Evolutionary conservation across 768 basidiomycete genomes (phyloP).

Genomic region (Lactarius hatsudake): DNA sequence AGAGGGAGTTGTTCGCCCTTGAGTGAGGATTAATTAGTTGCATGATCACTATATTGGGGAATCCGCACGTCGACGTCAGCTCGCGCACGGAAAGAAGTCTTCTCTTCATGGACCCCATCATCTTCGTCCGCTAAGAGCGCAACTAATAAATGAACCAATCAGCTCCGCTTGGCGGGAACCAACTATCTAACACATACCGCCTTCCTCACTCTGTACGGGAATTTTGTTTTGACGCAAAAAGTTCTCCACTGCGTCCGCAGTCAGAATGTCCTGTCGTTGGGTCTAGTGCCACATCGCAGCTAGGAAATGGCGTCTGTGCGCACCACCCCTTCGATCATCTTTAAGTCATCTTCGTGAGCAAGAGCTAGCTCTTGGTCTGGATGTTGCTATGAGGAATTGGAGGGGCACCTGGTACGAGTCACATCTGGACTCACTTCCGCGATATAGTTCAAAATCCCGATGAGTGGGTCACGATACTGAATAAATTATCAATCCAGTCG

Average conservation of each 20-base stretch:
- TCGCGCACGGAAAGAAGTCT: background rate
- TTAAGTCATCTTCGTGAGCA: slow-evolving; percentile 24
- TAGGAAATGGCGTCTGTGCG: background rate
- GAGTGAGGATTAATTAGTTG: background rate
- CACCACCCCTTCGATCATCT: slow-evolving; percentile 18
- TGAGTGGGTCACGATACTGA: slow-evolving; percentile 22
- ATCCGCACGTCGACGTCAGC: background rate
- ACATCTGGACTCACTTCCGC: slow-evolving; percentile 14
- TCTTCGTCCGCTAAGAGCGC: background rate
- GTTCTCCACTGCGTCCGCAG: background rate
- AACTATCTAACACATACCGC: background rate
- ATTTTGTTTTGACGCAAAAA: background rate
- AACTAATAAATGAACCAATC: background rate
- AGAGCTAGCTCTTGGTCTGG: slow-evolving; percentile 21
- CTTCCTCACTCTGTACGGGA: background rate
- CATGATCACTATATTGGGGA: background rate
- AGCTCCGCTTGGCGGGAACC: background rate
- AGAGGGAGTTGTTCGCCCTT: slow-evolving; percentile 9
- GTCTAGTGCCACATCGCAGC: background rate
- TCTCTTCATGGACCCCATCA: background rate
- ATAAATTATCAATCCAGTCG: background rate
- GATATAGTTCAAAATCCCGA: slow-evolving; percentile 20
- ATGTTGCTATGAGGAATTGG: slow-evolving; percentile 4
- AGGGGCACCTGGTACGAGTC: background rate
- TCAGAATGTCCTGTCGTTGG: background rate